Percentiles rank a stretch among this genome's conserved stretches.
These are phyloP conservation scores for Psilocybe tampanensis DNA, from an alignment of 768 basidiomycete genomes.

Conservation along the genomic window DNA sequence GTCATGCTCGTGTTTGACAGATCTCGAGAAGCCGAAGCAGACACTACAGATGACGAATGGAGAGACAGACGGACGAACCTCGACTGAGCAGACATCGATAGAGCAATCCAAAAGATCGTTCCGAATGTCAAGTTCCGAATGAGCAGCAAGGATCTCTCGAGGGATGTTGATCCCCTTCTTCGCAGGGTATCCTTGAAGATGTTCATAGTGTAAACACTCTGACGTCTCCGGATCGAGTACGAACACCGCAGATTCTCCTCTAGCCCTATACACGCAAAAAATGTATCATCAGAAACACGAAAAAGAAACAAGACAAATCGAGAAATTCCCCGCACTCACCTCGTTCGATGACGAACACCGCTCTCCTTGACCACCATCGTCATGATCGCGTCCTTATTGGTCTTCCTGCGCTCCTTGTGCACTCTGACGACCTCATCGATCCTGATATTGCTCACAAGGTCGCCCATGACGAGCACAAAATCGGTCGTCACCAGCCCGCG, in stretches of 20 bases:
- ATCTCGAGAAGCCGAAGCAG: not conserved
- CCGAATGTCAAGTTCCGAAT: conserved; percentile 83
- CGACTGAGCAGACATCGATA: conserved; percentile 93
- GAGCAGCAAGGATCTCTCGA: conserved; percentile 70
- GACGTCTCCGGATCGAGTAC: conserved; percentile 75
- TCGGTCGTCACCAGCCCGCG: conserved; percentile 89
- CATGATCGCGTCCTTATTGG: conserved; percentile 94
- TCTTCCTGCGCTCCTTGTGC: conserved; percentile 85
- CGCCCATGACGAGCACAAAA: conserved; percentile 89
- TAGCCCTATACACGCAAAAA: conserved; percentile 46
- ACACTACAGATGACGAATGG: no score
- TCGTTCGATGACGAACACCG: conserved; percentile 70
- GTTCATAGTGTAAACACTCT: conserved; percentile 86
- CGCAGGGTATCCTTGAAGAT: conserved; percentile 69
- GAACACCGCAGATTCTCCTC: conserved; percentile 76
- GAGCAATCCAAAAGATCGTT: conserved; percentile 88
- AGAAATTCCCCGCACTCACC: conserved; percentile 44
- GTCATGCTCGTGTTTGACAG: not conserved
- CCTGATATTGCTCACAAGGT: conserved; percentile 90
- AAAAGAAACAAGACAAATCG: not conserved
- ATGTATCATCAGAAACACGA: not conserved
- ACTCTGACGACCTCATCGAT: conserved; percentile 87
- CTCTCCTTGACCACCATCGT: conserved; percentile 91
- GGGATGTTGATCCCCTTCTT: conserved; percentile 67
- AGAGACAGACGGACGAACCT: conserved; percentile 66